Conservation (phyloP, 75 land plant genomes). For the Cunninghamia lanceolata region DNA sequence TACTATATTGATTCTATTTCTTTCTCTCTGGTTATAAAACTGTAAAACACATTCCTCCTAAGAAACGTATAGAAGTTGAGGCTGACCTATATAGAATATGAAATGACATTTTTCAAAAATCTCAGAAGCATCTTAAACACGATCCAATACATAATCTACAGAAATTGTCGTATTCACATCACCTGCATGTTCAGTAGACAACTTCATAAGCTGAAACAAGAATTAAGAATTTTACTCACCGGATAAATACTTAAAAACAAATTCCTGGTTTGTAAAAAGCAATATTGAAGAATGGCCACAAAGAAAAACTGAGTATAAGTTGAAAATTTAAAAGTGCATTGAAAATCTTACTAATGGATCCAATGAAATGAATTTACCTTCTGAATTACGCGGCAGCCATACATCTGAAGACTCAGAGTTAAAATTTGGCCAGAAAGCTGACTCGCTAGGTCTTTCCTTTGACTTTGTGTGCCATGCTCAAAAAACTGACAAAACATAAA, state of each 20-base stretch:
- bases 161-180: background rate
- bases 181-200: background rate
- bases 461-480: conserved; percentile 84
- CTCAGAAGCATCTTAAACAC: background rate
- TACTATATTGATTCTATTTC: background rate
- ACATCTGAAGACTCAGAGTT: conserved; percentile 91
- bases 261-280: background rate
- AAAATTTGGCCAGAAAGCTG: conserved; percentile 77
- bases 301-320: background rate
- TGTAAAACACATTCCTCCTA: background rate
- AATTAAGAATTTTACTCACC: background rate
- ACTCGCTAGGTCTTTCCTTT: conserved; percentile 75
- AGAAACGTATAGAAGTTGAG: background rate
- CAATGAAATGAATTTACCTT: conserved; percentile 55
- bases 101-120: background rate
- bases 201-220: background rate
- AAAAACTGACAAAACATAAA: conserved; percentile 60
- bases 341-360: background rate
- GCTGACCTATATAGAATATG: background rate
- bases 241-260: background rate
- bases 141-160: background rate
- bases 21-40: background rate
- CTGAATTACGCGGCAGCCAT: conserved; percentile 96
- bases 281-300: background rate
- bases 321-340: conserved; percentile 3